A percentile compares a stretch with the other conserved stretches of the same genome.
These are phyloP conservation scores for Scedosporium aurantiacum DNA, from an alignment of 2,329 filamentous ascomycete genomes.

Conservation along the genomic window DNA sequence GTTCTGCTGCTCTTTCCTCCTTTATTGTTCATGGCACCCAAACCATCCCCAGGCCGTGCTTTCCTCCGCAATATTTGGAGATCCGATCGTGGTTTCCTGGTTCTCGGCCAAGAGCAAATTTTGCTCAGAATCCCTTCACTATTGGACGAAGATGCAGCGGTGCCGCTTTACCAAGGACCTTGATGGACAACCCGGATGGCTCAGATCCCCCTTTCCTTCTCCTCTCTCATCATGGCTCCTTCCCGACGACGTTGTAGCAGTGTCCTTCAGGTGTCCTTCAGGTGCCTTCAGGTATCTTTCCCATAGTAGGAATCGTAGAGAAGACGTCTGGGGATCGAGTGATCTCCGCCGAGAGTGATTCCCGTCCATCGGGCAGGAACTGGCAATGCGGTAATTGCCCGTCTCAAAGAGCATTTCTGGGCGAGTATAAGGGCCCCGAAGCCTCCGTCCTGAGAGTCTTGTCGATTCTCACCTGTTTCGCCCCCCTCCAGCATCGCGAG, in stretches of 20 bases:
- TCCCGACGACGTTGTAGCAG: neutral
- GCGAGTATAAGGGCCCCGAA: neutral
- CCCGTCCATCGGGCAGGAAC: neutral
- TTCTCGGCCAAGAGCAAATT: neutral
- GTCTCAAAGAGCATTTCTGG: neutral
- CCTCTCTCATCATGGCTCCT: neutral
- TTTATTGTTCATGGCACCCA: neutral
- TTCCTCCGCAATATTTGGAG: neutral
- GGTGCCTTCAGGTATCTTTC: neutral
- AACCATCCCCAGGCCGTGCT: neutral
- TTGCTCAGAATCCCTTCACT: neutral
- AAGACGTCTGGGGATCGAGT: neutral
- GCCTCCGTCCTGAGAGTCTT: neutral
- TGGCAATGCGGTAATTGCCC: neutral
- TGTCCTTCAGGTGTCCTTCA: neutral
- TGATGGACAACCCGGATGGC: constrained; percentile 5
- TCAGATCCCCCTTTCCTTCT: neutral
- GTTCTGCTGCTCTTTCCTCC: no score
- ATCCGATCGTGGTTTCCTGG: neutral
- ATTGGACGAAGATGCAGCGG: neutral
- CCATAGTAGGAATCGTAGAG: neutral
- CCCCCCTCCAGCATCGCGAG: neutral
- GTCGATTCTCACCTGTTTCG: neutral
- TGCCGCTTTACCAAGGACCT: neutral
- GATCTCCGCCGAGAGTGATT: neutral